Evolutionary conservation across 495 filamentous ascomycete species (phyloP).

Genomic region (Trichoderma virens): DNA sequence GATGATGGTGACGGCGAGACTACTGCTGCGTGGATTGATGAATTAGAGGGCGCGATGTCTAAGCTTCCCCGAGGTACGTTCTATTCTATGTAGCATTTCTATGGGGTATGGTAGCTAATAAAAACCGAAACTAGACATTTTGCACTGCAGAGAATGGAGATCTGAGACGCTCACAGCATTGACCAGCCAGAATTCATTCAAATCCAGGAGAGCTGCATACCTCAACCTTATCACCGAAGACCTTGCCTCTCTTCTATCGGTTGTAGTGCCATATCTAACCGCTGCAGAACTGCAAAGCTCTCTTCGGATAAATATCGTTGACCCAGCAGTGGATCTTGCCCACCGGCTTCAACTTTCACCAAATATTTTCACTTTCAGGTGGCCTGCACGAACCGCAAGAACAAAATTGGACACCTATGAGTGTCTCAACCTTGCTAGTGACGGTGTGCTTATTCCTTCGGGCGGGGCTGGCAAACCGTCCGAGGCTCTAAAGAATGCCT

Average conservation of each 20-base stretch:
- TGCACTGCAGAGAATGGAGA: constrained; percentile 12
- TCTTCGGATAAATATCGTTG: constrained; percentile 10
- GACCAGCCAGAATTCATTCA: constrained; percentile 6
- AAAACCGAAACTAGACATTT: background rate
- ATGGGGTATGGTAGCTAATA: background rate
- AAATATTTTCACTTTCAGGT: constrained; percentile 6
- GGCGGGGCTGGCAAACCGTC: background rate
- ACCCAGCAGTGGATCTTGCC: constrained; percentile 10
- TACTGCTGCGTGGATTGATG: constrained; percentile 7
- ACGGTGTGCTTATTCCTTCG: background rate
- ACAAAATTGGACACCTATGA: constrained; percentile 9
- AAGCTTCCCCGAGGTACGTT: constrained; percentile 11
- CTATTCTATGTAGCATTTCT: background rate
- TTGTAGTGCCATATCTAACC: constrained; percentile 4
- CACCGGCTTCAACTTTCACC: constrained; percentile 13
- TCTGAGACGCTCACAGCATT: constrained; percentile 9
- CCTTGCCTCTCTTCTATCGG: constrained; percentile 7
- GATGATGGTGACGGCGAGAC: constrained; percentile 12
- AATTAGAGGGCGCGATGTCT: background rate
- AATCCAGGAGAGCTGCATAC: constrained; percentile 2
- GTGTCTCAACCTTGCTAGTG: constrained; percentile 9
- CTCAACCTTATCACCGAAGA: constrained; percentile 7
- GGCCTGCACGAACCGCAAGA: constrained; percentile 2
- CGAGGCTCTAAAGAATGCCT: background rate
- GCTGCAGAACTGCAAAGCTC: constrained; percentile 7